Percentiles rank a stretch among this genome's conserved stretches.
Conservation (phyloP, 495 filamentous ascomycete species). For the Xylaria telfairii region DNA sequence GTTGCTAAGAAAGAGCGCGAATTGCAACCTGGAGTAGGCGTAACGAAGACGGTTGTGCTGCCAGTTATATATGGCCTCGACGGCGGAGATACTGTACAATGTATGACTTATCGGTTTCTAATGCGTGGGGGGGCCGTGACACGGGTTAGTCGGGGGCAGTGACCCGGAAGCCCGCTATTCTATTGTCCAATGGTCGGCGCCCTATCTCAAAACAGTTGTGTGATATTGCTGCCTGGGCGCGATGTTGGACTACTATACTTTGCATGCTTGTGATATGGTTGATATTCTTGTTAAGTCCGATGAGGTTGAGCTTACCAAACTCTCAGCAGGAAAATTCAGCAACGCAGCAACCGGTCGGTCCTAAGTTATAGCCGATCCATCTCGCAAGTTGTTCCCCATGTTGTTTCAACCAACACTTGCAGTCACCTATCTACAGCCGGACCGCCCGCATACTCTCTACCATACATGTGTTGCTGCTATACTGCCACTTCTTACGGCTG, state of each 20-base stretch:
- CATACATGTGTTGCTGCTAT: neutral
- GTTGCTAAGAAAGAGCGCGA: neutral
- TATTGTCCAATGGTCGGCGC: neutral
- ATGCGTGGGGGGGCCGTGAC: too few species aligned
- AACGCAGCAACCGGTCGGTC: neutral
- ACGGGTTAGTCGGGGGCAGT: neutral
- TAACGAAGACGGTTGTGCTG: neutral
- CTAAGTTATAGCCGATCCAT: conserved; percentile 7
- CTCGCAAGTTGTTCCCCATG: neutral
- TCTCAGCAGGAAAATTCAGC: neutral
- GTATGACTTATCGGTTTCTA: neutral
- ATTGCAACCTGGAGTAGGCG: neutral
- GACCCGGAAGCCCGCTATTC: neutral
- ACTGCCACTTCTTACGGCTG: neutral
- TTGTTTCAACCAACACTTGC: neutral
- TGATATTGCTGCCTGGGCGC: neutral
- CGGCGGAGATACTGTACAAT: neutral
- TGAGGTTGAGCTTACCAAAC: neutral
- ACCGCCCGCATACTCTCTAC: neutral
- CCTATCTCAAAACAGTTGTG: neutral
- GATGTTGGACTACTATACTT: neutral
- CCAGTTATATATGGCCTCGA: neutral
- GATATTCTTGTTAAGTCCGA: conserved; percentile 3
- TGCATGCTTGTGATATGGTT: neutral
- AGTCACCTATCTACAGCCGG: neutral